Percentiles rank a stretch among this genome's conserved stretches.
Evolutionary conservation across 2,329 filamentous ascomycete genomes (phyloP).

Genomic region (Lecanosticta acicola): DNA sequence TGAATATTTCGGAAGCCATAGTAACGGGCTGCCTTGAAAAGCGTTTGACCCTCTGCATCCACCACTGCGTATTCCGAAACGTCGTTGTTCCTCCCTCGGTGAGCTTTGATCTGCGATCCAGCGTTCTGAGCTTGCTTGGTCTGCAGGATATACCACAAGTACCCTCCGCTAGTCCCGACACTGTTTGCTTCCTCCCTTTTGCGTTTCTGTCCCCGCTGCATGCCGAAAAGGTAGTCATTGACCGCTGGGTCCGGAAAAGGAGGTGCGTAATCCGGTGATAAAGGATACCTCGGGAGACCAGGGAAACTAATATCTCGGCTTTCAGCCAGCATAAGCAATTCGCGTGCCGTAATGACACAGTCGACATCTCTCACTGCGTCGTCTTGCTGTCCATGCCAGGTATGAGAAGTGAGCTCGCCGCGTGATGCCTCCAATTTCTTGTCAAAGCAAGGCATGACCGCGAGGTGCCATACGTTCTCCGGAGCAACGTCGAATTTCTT

Average conservation of each 20-base stretch:
- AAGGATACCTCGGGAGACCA: constrained; percentile 55
- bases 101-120: constrained; percentile 64
- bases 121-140: constrained; percentile 65
- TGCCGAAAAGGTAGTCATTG: constrained; percentile 68
- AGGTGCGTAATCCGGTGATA: constrained; percentile 43
- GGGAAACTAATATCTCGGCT: constrained; percentile 75
- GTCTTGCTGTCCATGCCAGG: constrained; percentile 32
- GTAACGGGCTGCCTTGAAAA: constrained; percentile 81
- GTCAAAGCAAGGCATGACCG: constrained; percentile 97
- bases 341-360: constrained; percentile 94
- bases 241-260: constrained; percentile 69
- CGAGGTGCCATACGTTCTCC: constrained; percentile 84
- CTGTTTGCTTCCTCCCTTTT: constrained; percentile 36
- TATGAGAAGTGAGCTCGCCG: constrained; percentile 68
- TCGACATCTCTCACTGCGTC: constrained; percentile 78
- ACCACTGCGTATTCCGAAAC: constrained; percentile 77
- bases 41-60: constrained; percentile 38
- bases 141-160: constrained; percentile 76
- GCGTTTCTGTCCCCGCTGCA: constrained; percentile 41
- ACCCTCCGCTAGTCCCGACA: constrained; percentile 81
- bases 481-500: constrained; percentile 65
- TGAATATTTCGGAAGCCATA: constrained; percentile 99
- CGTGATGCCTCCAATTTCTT: constrained; percentile 97
- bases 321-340: constrained; percentile 82
- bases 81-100: constrained; percentile 80